Evolutionary conservation across 2,329 filamentous ascomycete species (phyloP), one percentile per base, ranked within the genome.

Genomic region (Graphilbum ipis-grandicollis): DNA sequence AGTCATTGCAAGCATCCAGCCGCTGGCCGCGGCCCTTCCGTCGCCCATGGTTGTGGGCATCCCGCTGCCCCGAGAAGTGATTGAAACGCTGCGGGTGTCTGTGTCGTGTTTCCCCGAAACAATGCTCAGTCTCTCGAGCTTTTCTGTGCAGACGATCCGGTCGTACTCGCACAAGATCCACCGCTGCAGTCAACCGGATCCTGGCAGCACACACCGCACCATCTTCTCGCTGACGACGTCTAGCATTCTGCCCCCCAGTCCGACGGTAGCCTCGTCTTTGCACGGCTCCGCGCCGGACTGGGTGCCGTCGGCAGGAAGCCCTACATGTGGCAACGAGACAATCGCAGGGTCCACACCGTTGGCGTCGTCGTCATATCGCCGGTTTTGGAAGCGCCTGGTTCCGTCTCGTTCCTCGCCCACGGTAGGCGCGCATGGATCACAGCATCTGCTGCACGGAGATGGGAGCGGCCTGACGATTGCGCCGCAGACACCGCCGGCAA

Each of bases 51-150:
- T 39, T 8, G 38, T 44, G 1, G 44, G 38, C 5, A 37, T 72
- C 6, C 68, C 64, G 1, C 54, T 74, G 0, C 65, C 68, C 0
- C 59, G 63, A 1, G 60, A 71, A 19, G 57, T 70, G 3, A 50
- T 72, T 30, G 68, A 74, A 40, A 69, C 60, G 1, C 53, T 74
- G 4, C 56, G 63, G 21, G 58, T 70, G 6, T 69, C 63, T 0
- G 61, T 71, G 10, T 54, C 60, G 5, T 71, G 65, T 44, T 75
- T 75, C 43, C 69, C 69, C 0, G 68, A 71, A 44, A 71, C 68
- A 1, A 70, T 72, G 63, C 60, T 74, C 1, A 54, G 65, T 10
- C 63, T 67, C 5, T 65, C 61, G 0, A 71, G 64, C 45, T 53
- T 72, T 5, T 65, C 68, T 0, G 57, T 72, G 34, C 68, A 74